Evolutionary conservation across 75 land plant genomes (phyloP).

Genomic region (Pinus taeda): DNA sequence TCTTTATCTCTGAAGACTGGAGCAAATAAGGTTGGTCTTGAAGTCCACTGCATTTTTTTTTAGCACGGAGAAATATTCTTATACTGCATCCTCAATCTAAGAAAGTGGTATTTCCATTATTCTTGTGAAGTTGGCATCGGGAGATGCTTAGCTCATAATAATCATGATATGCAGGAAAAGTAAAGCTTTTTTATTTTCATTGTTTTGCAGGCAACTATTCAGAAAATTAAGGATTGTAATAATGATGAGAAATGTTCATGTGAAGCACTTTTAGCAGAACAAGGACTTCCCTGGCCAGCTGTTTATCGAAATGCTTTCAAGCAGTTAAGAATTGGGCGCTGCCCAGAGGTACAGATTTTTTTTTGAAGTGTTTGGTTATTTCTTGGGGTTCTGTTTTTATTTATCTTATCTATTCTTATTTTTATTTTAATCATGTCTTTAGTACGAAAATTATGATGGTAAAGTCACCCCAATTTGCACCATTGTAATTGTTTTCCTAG

Average conservation of each 20-base stretch:
- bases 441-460: neutral
- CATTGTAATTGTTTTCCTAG: neutral
- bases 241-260: slow-evolving; percentile 75
- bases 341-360: slow-evolving; percentile 66
- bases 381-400: neutral
- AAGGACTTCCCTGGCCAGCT: slow-evolving; percentile 53
- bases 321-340: slow-evolving; percentile 58
- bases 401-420: neutral
- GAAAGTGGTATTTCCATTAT: neutral
- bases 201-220: slow-evolving; percentile 32
- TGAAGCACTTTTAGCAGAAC: slow-evolving; percentile 28
- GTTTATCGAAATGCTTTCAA: slow-evolving; percentile 49
- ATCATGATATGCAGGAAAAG: neutral
- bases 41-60: neutral
- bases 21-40: slow-evolving; percentile 39
- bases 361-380: neutral
- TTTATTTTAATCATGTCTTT: neutral
- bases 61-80: neutral
- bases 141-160: neutral
- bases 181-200: neutral
- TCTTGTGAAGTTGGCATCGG: neutral
- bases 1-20: slow-evolving; percentile 22
- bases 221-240: slow-evolving; percentile 44
- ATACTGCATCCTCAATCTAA: neutral
- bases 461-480: neutral